Evolutionary conservation across 306 rosid species (phyloP).

Genomic region (Vigna angularis): DNA sequence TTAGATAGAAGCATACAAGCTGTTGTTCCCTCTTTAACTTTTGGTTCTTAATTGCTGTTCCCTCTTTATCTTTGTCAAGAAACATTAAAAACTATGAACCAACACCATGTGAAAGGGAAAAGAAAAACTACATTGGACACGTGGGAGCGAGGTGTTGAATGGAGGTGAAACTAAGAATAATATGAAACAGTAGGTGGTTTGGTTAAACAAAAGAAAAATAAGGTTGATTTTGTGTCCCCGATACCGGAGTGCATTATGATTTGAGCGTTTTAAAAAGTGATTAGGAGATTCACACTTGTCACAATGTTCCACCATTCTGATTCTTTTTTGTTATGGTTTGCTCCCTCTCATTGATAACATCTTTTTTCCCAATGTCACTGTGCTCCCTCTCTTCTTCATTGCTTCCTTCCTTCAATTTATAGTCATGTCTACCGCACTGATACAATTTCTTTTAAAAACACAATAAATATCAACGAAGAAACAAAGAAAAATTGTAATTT

Average conservation of each 20-base stretch:
- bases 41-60: not conserved
- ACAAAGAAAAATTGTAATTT: too few relatives aligned
- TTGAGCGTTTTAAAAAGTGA: conserved; percentile 40
- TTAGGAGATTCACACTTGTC: conserved; percentile 47
- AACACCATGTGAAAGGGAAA: conserved; percentile 14
- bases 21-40: not conserved
- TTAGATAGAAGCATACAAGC: conserved; percentile 51
- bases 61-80: conserved; percentile 26
- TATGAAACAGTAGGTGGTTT: conserved; percentile 4
- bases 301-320: conserved; percentile 33
- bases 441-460: too few relatives aligned
- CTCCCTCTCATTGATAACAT: conserved; percentile 35
- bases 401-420: not conserved
- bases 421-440: not conserved
- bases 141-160: conserved; percentile 48
- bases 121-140: conserved; percentile 45
- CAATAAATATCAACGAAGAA: too few relatives aligned
- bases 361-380: not conserved
- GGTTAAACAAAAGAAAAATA: conserved; percentile 21
- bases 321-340: conserved; percentile 28
- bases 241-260: conserved; percentile 34
- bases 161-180: conserved; percentile 11
- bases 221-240: conserved; percentile 51
- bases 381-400: not conserved
- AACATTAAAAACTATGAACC: conserved; percentile 15